Conservation (phyloP, 768 basidiomycete species). For the Punctularia strigosozonata region DNA sequence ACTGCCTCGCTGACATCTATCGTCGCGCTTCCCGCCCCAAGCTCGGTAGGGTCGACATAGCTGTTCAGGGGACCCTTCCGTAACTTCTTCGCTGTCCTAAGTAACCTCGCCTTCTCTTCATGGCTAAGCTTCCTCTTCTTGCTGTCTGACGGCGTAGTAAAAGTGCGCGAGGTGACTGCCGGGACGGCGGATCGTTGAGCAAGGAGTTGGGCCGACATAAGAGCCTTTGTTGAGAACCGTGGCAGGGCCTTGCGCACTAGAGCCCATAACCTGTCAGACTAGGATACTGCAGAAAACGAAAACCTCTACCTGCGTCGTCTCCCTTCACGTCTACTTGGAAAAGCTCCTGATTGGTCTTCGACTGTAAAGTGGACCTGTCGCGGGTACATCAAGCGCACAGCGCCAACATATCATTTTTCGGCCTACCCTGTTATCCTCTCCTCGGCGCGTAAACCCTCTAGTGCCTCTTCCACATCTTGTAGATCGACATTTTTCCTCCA, state of each 20-base stretch:
- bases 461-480: constrained; percentile 58
- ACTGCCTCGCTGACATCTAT: constrained; percentile 60
- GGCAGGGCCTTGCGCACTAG: constrained; percentile 53
- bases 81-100: constrained; percentile 64
- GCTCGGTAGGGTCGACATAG: constrained; percentile 54
- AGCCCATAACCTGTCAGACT: background rate
- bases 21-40: constrained; percentile 51
- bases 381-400: background rate
- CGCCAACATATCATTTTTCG: background rate
- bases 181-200: constrained; percentile 81
- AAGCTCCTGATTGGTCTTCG: constrained; percentile 59
- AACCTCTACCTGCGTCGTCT: constrained; percentile 50
- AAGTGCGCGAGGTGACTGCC: constrained; percentile 66
- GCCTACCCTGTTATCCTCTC: constrained; percentile 71
- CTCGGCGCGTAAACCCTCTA: constrained; percentile 72
- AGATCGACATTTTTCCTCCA: constrained; percentile 94
- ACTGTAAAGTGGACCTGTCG: constrained; percentile 49
- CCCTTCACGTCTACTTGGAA: constrained; percentile 76
- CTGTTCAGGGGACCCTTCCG: constrained; percentile 66
- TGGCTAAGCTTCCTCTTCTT: constrained; percentile 40
- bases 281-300: background rate
- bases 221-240: constrained; percentile 36
- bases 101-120: constrained; percentile 65
- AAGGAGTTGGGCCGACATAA: constrained; percentile 72
- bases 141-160: constrained; percentile 19